These are phyloP conservation scores for Aspergillus coremiiformis DNA, from an alignment of 495 filamentous ascomycete species.

Conservation along the genomic window DNA sequence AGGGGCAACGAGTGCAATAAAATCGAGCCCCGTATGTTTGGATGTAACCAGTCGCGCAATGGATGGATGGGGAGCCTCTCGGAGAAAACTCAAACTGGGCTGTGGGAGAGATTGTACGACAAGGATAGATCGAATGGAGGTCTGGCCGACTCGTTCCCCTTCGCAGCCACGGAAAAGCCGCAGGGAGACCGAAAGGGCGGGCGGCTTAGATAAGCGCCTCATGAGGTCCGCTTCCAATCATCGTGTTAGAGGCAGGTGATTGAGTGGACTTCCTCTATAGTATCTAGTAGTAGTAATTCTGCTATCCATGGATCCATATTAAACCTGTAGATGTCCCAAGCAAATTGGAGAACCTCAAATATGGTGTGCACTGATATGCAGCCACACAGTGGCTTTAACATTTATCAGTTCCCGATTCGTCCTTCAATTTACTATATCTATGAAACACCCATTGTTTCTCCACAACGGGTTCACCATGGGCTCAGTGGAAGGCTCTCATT, in stretches of 20 bases:
- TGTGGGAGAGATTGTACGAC: conserved; percentile 7
- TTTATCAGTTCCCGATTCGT: background rate
- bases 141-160: conserved; percentile 8
- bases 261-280: background rate
- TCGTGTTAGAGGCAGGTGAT: background rate
- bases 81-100: background rate
- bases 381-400: background rate
- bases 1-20: conserved; percentile 10
- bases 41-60: background rate
- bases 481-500: no score
- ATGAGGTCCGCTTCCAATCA: background rate
- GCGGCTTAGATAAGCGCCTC: conserved; percentile 30
- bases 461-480: background rate
- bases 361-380: conserved; percentile 1
- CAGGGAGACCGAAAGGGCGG: conserved; percentile 19
- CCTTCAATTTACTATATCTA: background rate
- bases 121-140: conserved; percentile 16
- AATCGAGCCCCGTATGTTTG: background rate
- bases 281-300: background rate
- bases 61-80: background rate
- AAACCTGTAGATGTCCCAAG: background rate
- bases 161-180: conserved; percentile 35
- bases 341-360: background rate
- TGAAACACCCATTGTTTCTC: background rate
- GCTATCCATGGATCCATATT: background rate